Conservation (phyloP, 225 moss, liverwort and hornwort species). For the Pleurozium schreberi region DNA sequence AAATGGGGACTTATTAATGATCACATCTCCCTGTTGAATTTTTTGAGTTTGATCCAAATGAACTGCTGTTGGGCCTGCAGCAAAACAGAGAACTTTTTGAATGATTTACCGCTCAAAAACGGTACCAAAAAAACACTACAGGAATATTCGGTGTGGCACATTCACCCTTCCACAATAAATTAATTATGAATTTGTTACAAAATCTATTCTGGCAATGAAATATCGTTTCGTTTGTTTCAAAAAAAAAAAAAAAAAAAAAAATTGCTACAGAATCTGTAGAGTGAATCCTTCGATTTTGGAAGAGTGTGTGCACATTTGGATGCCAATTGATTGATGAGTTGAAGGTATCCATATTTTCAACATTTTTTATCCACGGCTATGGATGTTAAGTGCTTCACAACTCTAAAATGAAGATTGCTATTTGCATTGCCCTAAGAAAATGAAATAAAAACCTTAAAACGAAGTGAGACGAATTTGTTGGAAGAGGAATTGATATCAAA, state of each 20-base stretch:
- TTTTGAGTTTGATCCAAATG: background rate
- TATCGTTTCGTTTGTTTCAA: too few species aligned
- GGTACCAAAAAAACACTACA: fast-evolving
- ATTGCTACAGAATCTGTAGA: fast-evolving
- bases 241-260: too few species aligned
- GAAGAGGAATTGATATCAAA: background rate
- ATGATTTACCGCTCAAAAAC: background rate
- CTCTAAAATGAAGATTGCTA: background rate
- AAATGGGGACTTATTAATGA: background rate
- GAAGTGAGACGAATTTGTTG: fast-evolving
- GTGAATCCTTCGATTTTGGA: too few species aligned
- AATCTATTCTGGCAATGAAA: too few species aligned
- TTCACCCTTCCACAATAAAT: background rate
- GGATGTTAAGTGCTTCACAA: background rate
- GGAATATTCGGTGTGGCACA: background rate
- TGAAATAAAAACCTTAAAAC: fast-evolving
- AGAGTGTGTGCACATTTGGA: background rate
- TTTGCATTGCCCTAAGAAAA: background rate
- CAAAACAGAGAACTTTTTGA: background rate
- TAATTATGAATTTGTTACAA: background rate
- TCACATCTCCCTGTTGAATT: background rate
- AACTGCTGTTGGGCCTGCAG: background rate
- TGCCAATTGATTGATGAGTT: background rate
- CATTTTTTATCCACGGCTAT: background rate
- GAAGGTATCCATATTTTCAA: background rate